These are phyloP conservation scores for Rosa chinensis DNA, from an alignment of 306 rosid genomes.

Conservation along the genomic window DNA sequence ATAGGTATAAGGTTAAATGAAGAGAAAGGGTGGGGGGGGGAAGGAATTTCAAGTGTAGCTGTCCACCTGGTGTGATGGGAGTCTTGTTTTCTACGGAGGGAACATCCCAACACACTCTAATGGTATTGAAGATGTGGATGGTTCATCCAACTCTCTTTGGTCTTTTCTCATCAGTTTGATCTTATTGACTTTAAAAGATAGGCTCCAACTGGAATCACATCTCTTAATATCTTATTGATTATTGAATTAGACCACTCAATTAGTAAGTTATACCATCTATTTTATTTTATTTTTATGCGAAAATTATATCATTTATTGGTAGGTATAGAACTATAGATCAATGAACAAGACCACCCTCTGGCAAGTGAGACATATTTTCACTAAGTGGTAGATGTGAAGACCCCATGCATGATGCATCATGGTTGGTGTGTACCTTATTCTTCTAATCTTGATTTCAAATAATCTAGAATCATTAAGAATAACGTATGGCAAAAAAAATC, in stretches of 20 bases:
- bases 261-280: background rate
- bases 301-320: background rate
- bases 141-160: conserved; percentile 23
- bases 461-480: background rate
- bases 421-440: conserved; percentile 4
- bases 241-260: background rate
- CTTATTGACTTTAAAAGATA: conserved; percentile 23
- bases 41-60: background rate
- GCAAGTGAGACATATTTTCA: conserved; percentile 11
- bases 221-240: background rate
- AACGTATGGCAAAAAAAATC: background rate
- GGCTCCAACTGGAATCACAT: conserved; percentile 20
- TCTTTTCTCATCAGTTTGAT: background rate
- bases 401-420: background rate
- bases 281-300: no score
- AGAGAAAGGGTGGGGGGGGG: background rate
- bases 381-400: background rate
- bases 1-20: background rate
- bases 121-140: conserved; percentile 33
- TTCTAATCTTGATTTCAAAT: background rate
- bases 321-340: background rate
- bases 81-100: conserved; percentile 37
- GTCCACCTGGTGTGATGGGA: conserved; percentile 15
- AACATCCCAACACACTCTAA: conserved; percentile 33
- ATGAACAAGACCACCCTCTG: background rate